Evolutionary conservation across 2,329 filamentous ascomycete genomes (phyloP), one percentile per base, ranked within the genome.

Genomic region (Fusarium pseudoanthophilum): DNA sequence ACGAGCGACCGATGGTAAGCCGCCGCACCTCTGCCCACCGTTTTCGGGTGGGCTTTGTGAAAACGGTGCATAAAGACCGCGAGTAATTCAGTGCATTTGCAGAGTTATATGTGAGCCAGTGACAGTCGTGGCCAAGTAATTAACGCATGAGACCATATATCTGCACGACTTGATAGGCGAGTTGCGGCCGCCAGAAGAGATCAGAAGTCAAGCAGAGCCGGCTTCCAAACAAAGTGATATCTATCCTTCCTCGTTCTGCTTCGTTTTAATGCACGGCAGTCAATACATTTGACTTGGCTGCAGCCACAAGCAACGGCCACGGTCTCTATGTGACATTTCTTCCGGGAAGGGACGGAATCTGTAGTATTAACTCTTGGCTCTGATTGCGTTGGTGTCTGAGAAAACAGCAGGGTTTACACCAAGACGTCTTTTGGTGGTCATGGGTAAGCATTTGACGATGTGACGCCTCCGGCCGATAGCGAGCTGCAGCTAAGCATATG

Each of bases 401-500:
- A 59, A 36, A 70, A 32, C 48, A 36, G 28, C 63, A 67, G 61
- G 67, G 57, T 68, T 56, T 45, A 56, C 57, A 59, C 56, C 53
- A 55, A 69, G 64, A 57, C 45, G 48, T 28, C 39, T 60, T 42
- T 57, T 43, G n/a, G 42, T 70, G 32, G 45, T 46, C 62, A 60
- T 60, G 62, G 64, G 52, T 59, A 67, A 40, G 30, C 45, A 69
- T 45, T 69, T 60, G 60, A 42, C 67, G 56, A 62, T 72, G 64
- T 51, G 64, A 72, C 67, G 72, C 68, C 67, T 76, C 64, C 53
- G 59, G 71, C 72, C 72, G 72, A 74, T 74, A 69, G 61, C 59
- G 65, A 72, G 52, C 69, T 77, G 75, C 75, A 77, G 67, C 75
- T 75, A 75, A 70, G 55, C 65, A 49, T 57, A 73, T 72, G 65